Conservation (phyloP, 2,329 filamentous ascomycete genomes). For the Capronia americana region DNA sequence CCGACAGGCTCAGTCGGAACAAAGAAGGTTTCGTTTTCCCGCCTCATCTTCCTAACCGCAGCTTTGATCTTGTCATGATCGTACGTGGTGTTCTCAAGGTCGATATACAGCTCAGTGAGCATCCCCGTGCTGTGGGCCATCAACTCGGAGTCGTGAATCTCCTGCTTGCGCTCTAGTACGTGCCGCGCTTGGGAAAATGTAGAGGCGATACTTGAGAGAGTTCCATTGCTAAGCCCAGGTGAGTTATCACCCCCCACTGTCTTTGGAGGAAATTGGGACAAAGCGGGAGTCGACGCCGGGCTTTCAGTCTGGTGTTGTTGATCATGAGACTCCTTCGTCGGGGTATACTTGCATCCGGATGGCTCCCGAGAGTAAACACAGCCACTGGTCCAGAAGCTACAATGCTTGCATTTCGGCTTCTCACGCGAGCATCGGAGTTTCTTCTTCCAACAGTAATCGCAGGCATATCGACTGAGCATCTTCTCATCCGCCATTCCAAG, state of each 20-base stretch:
- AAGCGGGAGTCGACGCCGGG: neutral
- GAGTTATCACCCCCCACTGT: neutral
- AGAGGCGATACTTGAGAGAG: constrained; percentile 3
- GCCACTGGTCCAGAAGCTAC: constrained; percentile 15
- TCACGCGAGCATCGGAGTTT: constrained; percentile 21
- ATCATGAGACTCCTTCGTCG: neutral
- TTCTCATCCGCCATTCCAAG: constrained; percentile 4
- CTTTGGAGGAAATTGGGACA: neutral
- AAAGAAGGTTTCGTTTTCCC: constrained; percentile 16
- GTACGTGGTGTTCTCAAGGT: constrained; percentile 12
- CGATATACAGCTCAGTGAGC: constrained; percentile 12
- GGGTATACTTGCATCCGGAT: neutral
- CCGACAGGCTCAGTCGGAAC: constrained; percentile 7
- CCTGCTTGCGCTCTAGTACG: neutral
- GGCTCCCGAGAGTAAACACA: constrained; percentile 16
- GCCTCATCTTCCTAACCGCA: constrained; percentile 7
- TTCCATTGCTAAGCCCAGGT: neutral
- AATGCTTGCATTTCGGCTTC: constrained; percentile 21
- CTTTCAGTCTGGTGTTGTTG: neutral
- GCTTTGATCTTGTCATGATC: constrained; percentile 20
- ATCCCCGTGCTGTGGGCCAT: neutral
- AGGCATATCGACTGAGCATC: constrained; percentile 8
- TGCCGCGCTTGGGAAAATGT: constrained; percentile 7
- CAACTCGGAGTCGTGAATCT: neutral
- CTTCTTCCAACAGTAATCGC: constrained; percentile 24